Evolutionary conservation across 768 basidiomycete species (phyloP), one percentile per base, ranked within the genome.

Genomic region (Crucibulum laeve): DNA sequence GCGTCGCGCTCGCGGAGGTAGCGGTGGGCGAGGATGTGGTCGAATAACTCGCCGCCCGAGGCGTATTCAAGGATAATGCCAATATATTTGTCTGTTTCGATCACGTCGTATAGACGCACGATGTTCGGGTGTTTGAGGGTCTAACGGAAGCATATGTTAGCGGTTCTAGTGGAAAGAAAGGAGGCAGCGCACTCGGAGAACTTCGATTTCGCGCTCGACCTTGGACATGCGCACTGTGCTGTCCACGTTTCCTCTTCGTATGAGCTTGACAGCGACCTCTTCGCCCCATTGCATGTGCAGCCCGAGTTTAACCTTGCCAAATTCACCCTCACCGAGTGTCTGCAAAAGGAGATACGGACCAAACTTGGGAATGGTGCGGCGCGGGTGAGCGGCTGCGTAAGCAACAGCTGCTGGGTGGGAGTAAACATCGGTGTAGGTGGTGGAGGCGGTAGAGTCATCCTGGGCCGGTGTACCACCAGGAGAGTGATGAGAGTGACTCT

Each of bases 81-180:
- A 55, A 99, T 98, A 68, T 98, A 98, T 65, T 96, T 97, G 73
- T 98, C 96, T 1, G 96, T 98, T 63, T 98, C 94, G 53, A 99
- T 96, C 17, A 98, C 94, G 59, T 99, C 96, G 77, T 95, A 97
- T 35, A 98, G 71, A 7, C 93, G 84, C 25, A 98, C 96, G 64
- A 99, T 98, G 63, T 98, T 98, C 0, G 96, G 96, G 53, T 99
- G 96, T 60, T 92, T 91, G 47, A 99, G 77, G 43, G 79, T 82
- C 94, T 97, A 59, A 6, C 54, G 17, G 18, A 26, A 39, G 25
- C 15, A 49, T 26, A 40, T n/a, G 49, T 59, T 40, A 60, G 54
- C 18, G 40, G 43, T 39, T 15, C 17, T 21, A 42, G 42, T 37
- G 33, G 35, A 45, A 38, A 41, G 36, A 22, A 25, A 15, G 36